phyloP scores from a whole-genome alignment of 768 basidiomycete genomes.

The Sistotremastrum niveocremeum region DNA sequence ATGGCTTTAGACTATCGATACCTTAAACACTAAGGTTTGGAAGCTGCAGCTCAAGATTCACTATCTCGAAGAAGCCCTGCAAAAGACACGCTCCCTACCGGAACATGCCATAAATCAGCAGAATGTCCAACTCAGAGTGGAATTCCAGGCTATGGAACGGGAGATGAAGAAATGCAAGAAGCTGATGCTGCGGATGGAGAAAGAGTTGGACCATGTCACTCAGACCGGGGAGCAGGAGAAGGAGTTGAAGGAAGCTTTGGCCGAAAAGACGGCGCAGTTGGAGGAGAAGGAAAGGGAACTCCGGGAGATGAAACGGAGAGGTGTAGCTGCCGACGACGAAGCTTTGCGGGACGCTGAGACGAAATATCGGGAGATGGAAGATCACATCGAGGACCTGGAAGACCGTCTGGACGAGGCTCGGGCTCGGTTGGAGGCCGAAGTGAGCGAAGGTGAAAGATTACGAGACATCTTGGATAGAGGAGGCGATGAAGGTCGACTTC shows the following conservation, averaged over 20 bases:
- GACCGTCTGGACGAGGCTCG: slow-evolving; percentile 60
- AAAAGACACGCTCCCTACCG: slow-evolving; percentile 81
- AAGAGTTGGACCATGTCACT: slow-evolving; percentile 61
- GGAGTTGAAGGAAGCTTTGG: slow-evolving; percentile 50
- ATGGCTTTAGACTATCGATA: slow-evolving; percentile 73
- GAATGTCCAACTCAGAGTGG: slow-evolving; percentile 86
- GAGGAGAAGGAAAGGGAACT: slow-evolving; percentile 62
- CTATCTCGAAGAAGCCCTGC: slow-evolving; percentile 86
- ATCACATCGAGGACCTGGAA: slow-evolving; percentile 11
- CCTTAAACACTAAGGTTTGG: slow-evolving; percentile 94
- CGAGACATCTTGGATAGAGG: slow-evolving; percentile 49
- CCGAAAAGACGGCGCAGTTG: slow-evolving; percentile 24
- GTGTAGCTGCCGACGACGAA: slow-evolving; percentile 30
- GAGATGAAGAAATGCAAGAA: slow-evolving; percentile 91
- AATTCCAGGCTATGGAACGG: slow-evolving; percentile 77
- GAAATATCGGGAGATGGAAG: slow-evolving; percentile 53
- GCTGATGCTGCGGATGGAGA: slow-evolving; percentile 70
- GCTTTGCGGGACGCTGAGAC: slow-evolving; percentile 41
- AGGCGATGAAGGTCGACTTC: slow-evolving; percentile 31
- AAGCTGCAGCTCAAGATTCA: slow-evolving; percentile 92
- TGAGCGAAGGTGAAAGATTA: slow-evolving; percentile 69
- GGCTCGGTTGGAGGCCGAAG: slow-evolving; percentile 63
- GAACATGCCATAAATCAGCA: slow-evolving; percentile 86
- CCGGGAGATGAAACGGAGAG: slow-evolving; percentile 46
- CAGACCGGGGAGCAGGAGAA: slow-evolving; percentile 40